A percentile compares a stretch with the other conserved stretches of the same genome.
Evolutionary conservation across 352 stramenopile genomes (phyloP).

Genomic region (Phytopythium aichiense): DNA sequence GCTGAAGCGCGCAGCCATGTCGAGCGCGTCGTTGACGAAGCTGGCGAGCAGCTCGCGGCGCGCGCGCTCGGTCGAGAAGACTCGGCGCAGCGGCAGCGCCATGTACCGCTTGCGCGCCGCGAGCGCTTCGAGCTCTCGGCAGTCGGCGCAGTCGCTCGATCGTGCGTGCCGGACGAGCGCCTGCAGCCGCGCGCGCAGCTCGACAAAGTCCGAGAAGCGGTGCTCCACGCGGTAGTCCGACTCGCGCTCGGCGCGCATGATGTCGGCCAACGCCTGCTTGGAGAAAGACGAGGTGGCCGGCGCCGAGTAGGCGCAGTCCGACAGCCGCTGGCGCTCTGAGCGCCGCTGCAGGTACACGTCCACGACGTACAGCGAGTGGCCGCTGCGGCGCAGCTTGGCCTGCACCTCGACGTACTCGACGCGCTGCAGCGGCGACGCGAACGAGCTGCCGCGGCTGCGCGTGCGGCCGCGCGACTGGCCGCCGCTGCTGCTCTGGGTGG

Average conservation of each 20-base stretch:
- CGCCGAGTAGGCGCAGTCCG: constrained; percentile 20
- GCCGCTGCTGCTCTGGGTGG: constrained; percentile 8
- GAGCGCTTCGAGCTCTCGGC: constrained; percentile 13
- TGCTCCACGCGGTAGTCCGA: constrained; percentile 28
- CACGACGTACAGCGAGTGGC: constrained; percentile 24
- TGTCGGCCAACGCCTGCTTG: constrained; percentile 12
- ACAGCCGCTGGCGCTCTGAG: constrained; percentile 20
- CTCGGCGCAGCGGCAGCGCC: constrained; percentile 22
- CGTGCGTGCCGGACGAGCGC: constrained; percentile 7
- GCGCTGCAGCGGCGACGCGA: constrained; percentile 19
- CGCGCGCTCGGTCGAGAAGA: constrained; percentile 18
- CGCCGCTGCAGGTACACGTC: constrained; percentile 28
- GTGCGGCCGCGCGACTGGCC: background rate
- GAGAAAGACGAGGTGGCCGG: constrained; percentile 15
- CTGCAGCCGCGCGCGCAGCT: constrained; percentile 10
- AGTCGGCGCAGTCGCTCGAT: constrained; percentile 15
- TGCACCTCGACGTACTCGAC: constrained; percentile 26
- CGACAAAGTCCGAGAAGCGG: constrained; percentile 26
- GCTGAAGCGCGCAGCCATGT: constrained; percentile 10
- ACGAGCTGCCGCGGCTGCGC: constrained; percentile 12
- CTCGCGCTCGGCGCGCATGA: constrained; percentile 33
- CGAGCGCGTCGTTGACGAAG: constrained; percentile 27
- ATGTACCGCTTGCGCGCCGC: constrained; percentile 11
- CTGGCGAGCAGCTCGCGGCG: constrained; percentile 21
- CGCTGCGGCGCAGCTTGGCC: constrained; percentile 21